Evolutionary conservation across 2,329 filamentous ascomycete genomes (phyloP), one percentile per base, ranked within the genome.

Genomic region (Fusarium torulosum): DNA sequence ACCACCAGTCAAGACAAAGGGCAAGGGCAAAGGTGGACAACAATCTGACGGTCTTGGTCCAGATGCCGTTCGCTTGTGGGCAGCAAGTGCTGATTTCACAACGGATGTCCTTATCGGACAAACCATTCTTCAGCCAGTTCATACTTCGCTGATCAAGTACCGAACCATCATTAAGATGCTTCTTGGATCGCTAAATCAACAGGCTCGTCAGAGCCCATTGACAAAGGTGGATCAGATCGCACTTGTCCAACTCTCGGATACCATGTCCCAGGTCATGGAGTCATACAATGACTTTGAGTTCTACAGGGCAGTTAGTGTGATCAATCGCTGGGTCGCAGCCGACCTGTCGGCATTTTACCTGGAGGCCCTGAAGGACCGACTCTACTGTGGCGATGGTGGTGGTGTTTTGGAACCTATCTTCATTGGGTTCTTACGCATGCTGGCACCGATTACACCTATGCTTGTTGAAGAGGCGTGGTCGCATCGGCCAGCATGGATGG

Each of bases 301-400:
- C 78, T 90, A 93, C 84, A 91, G 89, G 78, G 94, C 86, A 14
- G 83, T 94, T 7, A 88, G 84, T 60, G 80, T 85, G 6, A 84
- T 98, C 67, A 96, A 94, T 78, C 87, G 88, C 66, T 97, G 94
- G 90, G 85, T 97, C 60, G 88, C 89, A 55, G 88, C 85, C 23
- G 92, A 97, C 70, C 85, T 99, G 23, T 97, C 94, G 1, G 91
- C 95, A 0, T 97, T 97, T 78, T 99, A 98, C 77, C 88, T 99
- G 58, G 96, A 99, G 78, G 89, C 92, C 1, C 84, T 94, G 72
- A 99, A 99, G 79, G 96, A 99, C 74, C 86, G 93, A 4, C 83
- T 98, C 2, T 99, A 99, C 81, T 96, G 94, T 44, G 92, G 91
- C 29, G 87, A 90, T 62, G 86, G 87, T 15, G 84, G 86, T 15